Conservation (phyloP, 1,139 yeast genomes). For the Candida dubliniensis region DNA sequence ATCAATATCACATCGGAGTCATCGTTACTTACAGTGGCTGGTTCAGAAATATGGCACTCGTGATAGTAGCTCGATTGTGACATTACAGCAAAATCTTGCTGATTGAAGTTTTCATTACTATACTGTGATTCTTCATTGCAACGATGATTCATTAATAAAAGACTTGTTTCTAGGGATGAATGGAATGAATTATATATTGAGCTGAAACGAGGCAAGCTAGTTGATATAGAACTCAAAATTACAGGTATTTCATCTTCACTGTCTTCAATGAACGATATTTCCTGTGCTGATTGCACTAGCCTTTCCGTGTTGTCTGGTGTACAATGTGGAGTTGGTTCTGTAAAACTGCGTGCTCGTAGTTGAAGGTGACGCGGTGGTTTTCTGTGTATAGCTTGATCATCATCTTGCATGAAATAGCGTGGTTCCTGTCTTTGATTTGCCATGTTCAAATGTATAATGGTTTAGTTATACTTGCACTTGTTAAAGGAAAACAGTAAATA, state of each 20-base stretch:
- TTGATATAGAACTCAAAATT: slow-evolving; percentile 1
- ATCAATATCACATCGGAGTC: slow-evolving; percentile 8
- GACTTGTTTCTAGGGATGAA: slow-evolving; percentile 3
- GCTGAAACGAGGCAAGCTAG: slow-evolving; percentile 5
- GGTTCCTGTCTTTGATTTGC: slow-evolving; percentile 1
- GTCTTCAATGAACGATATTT: slow-evolving; percentile 12
- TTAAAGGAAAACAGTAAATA: background rate
- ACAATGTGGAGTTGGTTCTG: background rate
- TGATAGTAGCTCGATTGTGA: background rate
- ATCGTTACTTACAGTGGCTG: slow-evolving; percentile 1
- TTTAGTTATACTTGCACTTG: background rate
- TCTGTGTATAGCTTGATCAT: background rate
- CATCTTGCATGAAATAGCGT: background rate
- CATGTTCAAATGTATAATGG: background rate
- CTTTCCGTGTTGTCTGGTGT: background rate
- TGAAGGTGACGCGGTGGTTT: slow-evolving; percentile 2
- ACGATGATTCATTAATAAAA: slow-evolving; percentile 1
- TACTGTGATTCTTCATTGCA: slow-evolving; percentile 6
- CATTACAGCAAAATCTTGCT: slow-evolving; percentile 11
- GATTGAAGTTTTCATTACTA: slow-evolving; percentile 14
- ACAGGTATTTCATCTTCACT: slow-evolving; percentile 16
- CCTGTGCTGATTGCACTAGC: background rate
- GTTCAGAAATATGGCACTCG: slow-evolving; percentile 12
- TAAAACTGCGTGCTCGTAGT: slow-evolving; percentile 3
- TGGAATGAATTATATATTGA: slow-evolving; percentile 15